These are phyloP conservation scores for Dentipellis fragilis DNA, from an alignment of 768 basidiomycete species.

Conservation along the genomic window DNA sequence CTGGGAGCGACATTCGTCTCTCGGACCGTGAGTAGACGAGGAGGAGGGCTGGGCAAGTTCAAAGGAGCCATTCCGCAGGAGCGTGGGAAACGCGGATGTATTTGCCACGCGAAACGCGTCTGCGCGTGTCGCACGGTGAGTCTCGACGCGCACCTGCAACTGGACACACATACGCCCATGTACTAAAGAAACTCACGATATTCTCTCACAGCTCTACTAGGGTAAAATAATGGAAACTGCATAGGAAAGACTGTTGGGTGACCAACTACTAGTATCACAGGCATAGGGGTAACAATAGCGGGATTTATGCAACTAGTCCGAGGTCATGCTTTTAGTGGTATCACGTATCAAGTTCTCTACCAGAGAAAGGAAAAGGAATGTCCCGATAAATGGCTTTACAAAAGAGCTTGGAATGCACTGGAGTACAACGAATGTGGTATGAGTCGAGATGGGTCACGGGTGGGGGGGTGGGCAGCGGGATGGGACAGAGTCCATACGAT, in stretches of 20 bases:
- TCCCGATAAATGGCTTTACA: background rate
- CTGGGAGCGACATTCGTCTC: too few species aligned
- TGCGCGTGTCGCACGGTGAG: too few species aligned
- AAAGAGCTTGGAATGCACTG: background rate
- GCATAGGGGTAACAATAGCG: background rate
- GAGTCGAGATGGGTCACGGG: background rate
- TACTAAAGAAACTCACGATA: too few species aligned
- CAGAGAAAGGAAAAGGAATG: background rate
- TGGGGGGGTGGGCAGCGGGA: background rate
- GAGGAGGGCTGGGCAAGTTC: too few species aligned
- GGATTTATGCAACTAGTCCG: conserved; percentile 1
- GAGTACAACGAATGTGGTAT: background rate
- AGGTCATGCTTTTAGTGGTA: background rate
- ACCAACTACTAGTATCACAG: background rate
- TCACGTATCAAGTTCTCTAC: background rate
- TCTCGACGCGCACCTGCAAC: too few species aligned
- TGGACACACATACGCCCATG: too few species aligned
- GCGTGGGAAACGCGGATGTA: too few species aligned
- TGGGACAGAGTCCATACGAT: background rate
- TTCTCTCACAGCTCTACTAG: too few species aligned
- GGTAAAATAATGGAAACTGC: background rate
- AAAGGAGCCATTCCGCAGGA: too few species aligned
- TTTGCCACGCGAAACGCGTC: too few species aligned
- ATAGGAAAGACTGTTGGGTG: background rate
- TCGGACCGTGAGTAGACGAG: too few species aligned